These are phyloP conservation scores for Smittium mucronatum DNA, from an alignment of 371 early-diverging fungal genomes.

Conservation along the genomic window DNA sequence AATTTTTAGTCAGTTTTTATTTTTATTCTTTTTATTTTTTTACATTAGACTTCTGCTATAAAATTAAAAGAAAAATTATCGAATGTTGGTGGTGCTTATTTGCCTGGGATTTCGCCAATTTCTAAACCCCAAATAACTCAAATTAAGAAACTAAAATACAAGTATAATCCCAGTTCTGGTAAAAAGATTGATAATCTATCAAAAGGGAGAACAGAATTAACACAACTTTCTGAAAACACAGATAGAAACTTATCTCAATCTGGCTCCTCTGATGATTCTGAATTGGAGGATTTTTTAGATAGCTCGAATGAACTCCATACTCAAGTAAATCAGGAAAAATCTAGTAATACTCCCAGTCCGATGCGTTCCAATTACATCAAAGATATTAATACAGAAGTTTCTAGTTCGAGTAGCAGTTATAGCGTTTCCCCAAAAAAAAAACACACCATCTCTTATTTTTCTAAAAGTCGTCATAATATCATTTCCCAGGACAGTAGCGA, in stretches of 20 bases:
- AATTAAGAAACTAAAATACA: neutral
- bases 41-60: neutral
- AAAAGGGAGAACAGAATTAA: neutral
- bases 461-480: neutral
- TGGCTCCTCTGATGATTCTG: neutral
- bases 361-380: neutral
- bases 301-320: neutral
- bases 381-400: neutral
- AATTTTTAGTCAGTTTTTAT: neutral
- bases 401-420: neutral
- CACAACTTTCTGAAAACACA: neutral
- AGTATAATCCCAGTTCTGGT: neutral
- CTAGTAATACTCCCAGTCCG: neutral
- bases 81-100: neutral
- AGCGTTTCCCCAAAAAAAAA: neutral
- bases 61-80: neutral
- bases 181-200: neutral
- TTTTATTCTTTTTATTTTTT: neutral
- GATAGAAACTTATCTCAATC: neutral
- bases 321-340: neutral
- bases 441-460: neutral
- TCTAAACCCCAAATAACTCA: neutral
- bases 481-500: neutral
- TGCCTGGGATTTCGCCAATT: constrained; percentile 18
- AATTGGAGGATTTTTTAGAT: neutral